Evolutionary conservation across 2,329 filamentous ascomycete species (phyloP).

Genomic region (Penicillium sp.): DNA sequence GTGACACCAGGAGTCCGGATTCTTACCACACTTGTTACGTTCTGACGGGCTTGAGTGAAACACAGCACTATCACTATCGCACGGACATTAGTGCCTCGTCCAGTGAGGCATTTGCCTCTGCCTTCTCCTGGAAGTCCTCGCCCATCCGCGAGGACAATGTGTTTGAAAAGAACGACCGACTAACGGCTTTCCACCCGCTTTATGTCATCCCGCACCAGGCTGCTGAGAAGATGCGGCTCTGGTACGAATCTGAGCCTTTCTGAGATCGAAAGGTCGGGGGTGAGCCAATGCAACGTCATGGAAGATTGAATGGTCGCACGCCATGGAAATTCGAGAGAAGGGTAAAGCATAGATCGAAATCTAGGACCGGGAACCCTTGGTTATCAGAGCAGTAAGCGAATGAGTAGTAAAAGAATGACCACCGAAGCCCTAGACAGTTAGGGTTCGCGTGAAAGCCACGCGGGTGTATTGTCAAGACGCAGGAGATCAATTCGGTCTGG

Average conservation of each 20-base stretch:
- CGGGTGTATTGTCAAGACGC: constrained; percentile 8
- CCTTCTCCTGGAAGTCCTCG: constrained; percentile 42
- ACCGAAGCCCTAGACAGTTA: background rate
- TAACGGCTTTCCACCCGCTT: constrained; percentile 74
- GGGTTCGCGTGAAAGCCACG: constrained; percentile 11
- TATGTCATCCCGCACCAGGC: constrained; percentile 76
- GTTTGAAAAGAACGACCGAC: constrained; percentile 68
- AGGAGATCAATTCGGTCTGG: constrained; percentile 7
- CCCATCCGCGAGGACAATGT: constrained; percentile 53
- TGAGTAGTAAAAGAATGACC: background rate
- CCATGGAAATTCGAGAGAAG: background rate
- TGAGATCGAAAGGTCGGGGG: background rate
- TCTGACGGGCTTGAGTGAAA: constrained; percentile 77
- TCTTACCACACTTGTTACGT: constrained; percentile 94
- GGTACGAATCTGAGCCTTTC: constrained; percentile 53
- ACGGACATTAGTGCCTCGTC: constrained; percentile 35
- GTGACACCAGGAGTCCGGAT: constrained; percentile 64
- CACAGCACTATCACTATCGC: constrained; percentile 64
- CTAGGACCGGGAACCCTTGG: background rate
- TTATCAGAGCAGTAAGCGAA: background rate
- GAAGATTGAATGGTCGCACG: background rate
- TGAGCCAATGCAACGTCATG: background rate
- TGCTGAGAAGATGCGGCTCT: constrained; percentile 63
- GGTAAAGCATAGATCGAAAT: background rate
- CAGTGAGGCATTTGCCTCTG: constrained; percentile 32